Evolutionary conservation across 257 asterid genomes (phyloP).

Genomic region (Petrea volubilis): DNA sequence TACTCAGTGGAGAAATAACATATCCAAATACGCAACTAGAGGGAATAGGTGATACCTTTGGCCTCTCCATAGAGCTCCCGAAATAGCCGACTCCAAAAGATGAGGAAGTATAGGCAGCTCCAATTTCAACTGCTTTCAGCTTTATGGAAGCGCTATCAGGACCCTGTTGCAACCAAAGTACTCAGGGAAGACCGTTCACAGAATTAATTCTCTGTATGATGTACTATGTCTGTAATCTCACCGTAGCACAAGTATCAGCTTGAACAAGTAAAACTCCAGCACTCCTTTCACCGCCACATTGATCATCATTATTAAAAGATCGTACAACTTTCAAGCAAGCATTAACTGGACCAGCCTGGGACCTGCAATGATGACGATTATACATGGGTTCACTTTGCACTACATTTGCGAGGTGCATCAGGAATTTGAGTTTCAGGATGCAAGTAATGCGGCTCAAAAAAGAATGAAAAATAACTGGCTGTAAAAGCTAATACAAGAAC

Average conservation of each 20-base stretch:
- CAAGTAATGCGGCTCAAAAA: not conserved
- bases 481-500: conserved; percentile 1
- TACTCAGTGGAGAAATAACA: not conserved
- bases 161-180: conserved; percentile 42
- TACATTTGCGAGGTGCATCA: not conserved
- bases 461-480: not conserved
- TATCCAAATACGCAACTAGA: not conserved
- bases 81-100: conserved; percentile 94
- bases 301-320: conserved; percentile 40
- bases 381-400: not conserved
- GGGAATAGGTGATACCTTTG: conserved; percentile 59
- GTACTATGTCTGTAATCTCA: conserved; percentile 26
- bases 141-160: conserved; percentile 31
- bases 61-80: conserved; percentile 79
- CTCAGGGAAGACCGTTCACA: not conserved
- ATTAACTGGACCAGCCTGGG: conserved; percentile 73
- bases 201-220: conserved; percentile 11
- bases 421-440: not conserved
- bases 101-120: conserved; percentile 71
- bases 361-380: conserved; percentile 42
- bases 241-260: conserved; percentile 60
- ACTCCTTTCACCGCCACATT: conserved; percentile 42
- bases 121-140: conserved; percentile 78
- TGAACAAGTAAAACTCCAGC: conserved; percentile 86
- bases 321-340: conserved; percentile 69